Base-by-base conservation (phyloP, 306 rosid species). In the Prosopis cineraria region DNA sequence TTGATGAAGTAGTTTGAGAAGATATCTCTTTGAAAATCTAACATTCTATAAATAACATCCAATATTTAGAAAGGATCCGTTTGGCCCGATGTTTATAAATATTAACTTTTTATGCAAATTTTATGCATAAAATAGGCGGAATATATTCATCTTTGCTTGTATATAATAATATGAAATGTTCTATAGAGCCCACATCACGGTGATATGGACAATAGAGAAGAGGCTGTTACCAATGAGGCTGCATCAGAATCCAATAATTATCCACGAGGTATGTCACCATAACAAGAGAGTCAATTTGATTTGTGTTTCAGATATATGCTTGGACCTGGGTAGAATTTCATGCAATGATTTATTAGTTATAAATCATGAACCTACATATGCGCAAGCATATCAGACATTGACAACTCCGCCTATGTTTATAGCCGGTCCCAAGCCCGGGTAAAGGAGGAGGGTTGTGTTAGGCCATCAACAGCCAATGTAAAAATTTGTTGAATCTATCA, bases 191-290 rank as follows among this genome's bases (percentile, higher is more conserved):
- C n/a, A 37, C 36, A 19, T 37, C 34, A 41, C 29, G 74, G 64
- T 41, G 81, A 37, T 62, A 81, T 75, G 83, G 72, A 82, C 67
- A 75, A 74, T 13, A 73, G 69, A 24, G 70, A 59, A 50, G 78
- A 72, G 41, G 77, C 41, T 71, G 76, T 66, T 45, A 72, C 76
- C 69, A 77, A 78, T 68, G 84, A 72, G 69, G 78, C 31, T 64
- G 70, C 79, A 44, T 29, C n/a, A 39, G 72, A 81, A 41, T 76
- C 91, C 40, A 45, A 70, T 66, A 78, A 75, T 43, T 12, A 67
- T 56, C 62, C 83, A 47, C 75, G 66, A 11, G 89, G 92, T 88
- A 88, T 73, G 75, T 36, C 72, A 45, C 75, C 30, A 59, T 24
- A 13, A 68, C 19, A 68, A 30, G 59, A 10, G 16, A 33, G 76